Base-by-base conservation (phyloP, 1,139 yeast species). In the Geotrichum histeridarum region DNA sequence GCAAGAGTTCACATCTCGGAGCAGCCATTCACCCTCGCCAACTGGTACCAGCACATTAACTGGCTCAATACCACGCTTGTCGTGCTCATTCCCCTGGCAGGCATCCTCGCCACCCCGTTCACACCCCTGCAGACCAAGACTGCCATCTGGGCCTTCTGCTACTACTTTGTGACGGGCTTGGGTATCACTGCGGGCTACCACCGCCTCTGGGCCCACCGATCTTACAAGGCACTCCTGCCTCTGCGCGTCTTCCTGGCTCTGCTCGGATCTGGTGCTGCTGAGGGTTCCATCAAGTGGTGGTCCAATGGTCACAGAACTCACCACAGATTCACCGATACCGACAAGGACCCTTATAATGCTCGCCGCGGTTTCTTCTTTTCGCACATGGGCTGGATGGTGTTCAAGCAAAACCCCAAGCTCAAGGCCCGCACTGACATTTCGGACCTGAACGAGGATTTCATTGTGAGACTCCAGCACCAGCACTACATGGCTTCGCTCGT, bases 211-310 rank as follows among this genome's bases (percentile, higher is more conserved):
- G 80, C 99, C 39, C 99, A 93, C 75, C 84, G 93, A 67, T 77
- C 97, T 18, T 93, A 87, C 73, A 80, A 80, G 57, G 97, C 94
- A 46, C 76, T 78, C 52, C 68, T 77, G 64, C 93, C 95, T 7
- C 79, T 89, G 50, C 80, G 86, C 62, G 61, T 88, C 47, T 78
- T 86, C 64, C 84, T 79, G 65, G 95, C 96, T 44, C 74, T 89
- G 48, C 86, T 86, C 62, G 99, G 99, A 57, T 94, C 96, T 46
- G 95, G 96, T 54, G 88, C 97, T 55, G 90, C 89, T 57, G 95
- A 93, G 74, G 99, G 99, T 62, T 90, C 97, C 50, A 85, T 91
- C 71, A 90, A 93, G 75, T 93, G 99, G 99, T 93, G 99, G 99
- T 84, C 94, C 53, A 96, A 93, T 70, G 86, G 94, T 54, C 99